Conservation (phyloP, 495 filamentous ascomycete species). For the Penicillium manginii region DNA sequence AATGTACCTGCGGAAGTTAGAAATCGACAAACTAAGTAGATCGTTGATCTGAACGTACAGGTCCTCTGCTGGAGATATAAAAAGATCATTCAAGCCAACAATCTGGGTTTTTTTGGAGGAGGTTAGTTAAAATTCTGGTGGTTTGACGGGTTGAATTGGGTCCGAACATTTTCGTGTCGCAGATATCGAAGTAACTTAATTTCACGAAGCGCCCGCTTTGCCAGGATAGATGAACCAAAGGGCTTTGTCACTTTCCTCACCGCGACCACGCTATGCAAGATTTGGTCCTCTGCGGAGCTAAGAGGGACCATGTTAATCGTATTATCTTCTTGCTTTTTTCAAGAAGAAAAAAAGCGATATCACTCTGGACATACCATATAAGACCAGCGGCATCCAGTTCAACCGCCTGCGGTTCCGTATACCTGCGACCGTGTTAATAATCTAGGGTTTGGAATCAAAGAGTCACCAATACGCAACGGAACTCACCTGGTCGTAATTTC, state of each 20-base stretch:
- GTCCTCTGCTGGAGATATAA: constrained; percentile 92
- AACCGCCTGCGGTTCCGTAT: constrained; percentile 10
- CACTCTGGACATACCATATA: constrained; percentile 5
- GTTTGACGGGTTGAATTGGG: background rate
- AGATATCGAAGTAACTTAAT: constrained; percentile 89
- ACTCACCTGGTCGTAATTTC: constrained; percentile 9
- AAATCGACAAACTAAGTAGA: constrained; percentile 65
- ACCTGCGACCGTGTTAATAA: constrained; percentile 6
- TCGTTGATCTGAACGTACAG: constrained; percentile 92
- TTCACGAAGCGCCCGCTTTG: constrained; percentile 88
- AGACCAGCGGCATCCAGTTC: constrained; percentile 11
- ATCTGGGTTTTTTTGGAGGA: constrained; percentile 9
- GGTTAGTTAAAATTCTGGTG: too few species aligned
- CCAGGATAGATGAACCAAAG: constrained; percentile 86
- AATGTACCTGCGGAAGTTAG: constrained; percentile 65
- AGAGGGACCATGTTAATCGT: background rate
- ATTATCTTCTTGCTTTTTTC: background rate
- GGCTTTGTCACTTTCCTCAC: constrained; percentile 98
- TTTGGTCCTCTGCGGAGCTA: constrained; percentile 22
- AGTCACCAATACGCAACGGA: background rate
- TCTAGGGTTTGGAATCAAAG: background rate
- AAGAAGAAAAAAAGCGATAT: too few species aligned
- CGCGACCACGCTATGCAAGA: constrained; percentile 71
- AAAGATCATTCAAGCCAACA: constrained; percentile 91
- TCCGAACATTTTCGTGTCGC: constrained; percentile 81